Conservation (phyloP, 352 stramenopile genomes). For the Elongisporangium anandrum region DNA sequence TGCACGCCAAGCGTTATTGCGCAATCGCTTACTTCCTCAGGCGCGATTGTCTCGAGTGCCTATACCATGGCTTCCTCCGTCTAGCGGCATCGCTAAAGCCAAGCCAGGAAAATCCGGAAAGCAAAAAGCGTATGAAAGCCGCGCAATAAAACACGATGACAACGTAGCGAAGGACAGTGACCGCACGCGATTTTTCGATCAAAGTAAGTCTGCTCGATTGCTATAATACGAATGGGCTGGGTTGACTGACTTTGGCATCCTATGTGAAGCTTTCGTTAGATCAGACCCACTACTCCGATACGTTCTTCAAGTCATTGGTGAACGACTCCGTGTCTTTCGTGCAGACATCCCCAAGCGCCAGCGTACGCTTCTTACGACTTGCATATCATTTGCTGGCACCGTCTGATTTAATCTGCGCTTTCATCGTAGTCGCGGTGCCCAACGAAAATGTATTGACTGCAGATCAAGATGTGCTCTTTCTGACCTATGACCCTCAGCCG, state of each 20-base stretch:
- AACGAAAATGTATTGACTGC: slow-evolving; percentile 10
- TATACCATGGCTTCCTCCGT: background rate
- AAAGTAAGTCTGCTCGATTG: background rate
- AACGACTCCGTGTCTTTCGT: slow-evolving; percentile 17
- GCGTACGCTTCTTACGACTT: slow-evolving; percentile 13
- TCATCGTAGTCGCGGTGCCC: slow-evolving; percentile 8
- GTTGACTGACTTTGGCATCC: background rate
- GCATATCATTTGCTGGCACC: background rate
- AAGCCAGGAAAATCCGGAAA: background rate
- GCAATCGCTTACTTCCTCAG: background rate
- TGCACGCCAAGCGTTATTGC: background rate
- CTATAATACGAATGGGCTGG: background rate
- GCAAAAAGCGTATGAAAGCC: background rate
- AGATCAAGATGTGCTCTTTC: slow-evolving; percentile 58
- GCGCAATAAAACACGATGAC: background rate
- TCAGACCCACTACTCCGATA: slow-evolving; percentile 42
- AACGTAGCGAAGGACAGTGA: background rate
- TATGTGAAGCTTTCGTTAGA: slow-evolving; percentile 35
- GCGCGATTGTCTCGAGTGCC: background rate
- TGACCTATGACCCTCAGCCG: slow-evolving; percentile 29
- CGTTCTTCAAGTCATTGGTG: slow-evolving; percentile 34
- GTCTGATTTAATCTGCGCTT: slow-evolving; percentile 3
- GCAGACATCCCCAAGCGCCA: slow-evolving; percentile 32
- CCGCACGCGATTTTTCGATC: background rate
- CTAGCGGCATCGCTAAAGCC: background rate